These are phyloP conservation scores for Dipsacomyces acuminosporus DNA, from an alignment of 371 early-diverging fungal species.

Conservation along the genomic window DNA sequence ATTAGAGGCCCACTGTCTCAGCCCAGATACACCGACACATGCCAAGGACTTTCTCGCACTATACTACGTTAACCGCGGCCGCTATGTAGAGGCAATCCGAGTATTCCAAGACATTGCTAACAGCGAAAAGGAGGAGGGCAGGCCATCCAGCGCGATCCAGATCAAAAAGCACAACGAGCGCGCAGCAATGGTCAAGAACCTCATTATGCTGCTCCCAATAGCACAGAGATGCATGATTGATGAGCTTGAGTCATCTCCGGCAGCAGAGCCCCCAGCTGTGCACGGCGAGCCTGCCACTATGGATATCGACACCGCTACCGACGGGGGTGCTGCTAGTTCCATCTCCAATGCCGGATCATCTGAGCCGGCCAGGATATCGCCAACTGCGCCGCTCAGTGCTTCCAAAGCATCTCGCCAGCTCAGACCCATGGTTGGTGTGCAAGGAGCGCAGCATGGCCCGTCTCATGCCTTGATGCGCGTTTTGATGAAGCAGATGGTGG, in stretches of 20 bases:
- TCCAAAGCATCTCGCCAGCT: conserved; percentile 23
- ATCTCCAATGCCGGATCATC: too few species aligned
- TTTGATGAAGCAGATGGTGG: conserved; percentile 23
- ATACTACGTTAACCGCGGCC: conserved; percentile 39
- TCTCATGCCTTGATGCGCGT: conserved; percentile 25
- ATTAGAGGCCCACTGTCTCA: conserved; percentile 24
- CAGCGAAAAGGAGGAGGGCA: conserved; percentile 2
- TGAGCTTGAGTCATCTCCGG: conserved; percentile 11
- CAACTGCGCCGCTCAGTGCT: conserved; percentile 19
- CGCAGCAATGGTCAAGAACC: conserved; percentile 27
- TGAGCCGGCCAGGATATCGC: neutral
- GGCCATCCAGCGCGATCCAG: conserved; percentile 8
- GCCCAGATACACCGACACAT: conserved; percentile 8
- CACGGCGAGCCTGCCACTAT: neutral
- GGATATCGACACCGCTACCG: neutral
- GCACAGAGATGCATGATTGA: conserved; percentile 34
- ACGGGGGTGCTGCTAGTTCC: too few species aligned
- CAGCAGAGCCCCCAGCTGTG: neutral
- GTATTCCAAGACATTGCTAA: conserved; percentile 20
- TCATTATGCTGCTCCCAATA: conserved; percentile 30
- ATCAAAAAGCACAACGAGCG: conserved; percentile 34
- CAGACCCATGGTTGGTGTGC: conserved; percentile 13
- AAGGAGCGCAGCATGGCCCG: conserved; percentile 14
- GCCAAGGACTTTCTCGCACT: conserved; percentile 42
- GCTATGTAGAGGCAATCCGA: conserved; percentile 43